These are phyloP conservation scores for Novakomyces olei DNA, from an alignment of 805 yeast genomes.

Conservation along the genomic window DNA sequence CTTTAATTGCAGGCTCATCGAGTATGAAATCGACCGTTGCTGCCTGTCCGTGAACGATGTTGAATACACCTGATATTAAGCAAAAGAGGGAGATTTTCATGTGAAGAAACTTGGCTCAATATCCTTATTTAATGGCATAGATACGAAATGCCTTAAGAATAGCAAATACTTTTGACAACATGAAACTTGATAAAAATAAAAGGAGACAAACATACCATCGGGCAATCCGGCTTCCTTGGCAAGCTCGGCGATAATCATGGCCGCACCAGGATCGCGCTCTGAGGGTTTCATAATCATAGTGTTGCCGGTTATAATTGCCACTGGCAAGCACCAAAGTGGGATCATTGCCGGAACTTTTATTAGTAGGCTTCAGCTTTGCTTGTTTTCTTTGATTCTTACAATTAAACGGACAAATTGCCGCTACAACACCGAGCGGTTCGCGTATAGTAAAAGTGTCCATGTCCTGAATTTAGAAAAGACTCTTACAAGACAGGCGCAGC, in stretches of 20 bases:
- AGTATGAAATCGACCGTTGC: slow-evolving; percentile 47
- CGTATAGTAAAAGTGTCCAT: background rate
- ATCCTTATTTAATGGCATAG: too few species aligned
- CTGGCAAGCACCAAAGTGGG: slow-evolving; percentile 44
- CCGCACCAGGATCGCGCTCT: slow-evolving; percentile 66
- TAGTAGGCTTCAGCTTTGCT: too few species aligned
- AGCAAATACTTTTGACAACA: too few species aligned
- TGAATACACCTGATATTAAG: too few species aligned
- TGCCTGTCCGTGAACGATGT: slow-evolving; percentile 52
- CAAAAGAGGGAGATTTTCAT: too few species aligned
- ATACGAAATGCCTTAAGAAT: too few species aligned
- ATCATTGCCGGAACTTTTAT: slow-evolving; percentile 82
- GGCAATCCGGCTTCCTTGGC: slow-evolving; percentile 57
- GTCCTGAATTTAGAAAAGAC: too few species aligned
- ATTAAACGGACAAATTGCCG: slow-evolving; percentile 60
- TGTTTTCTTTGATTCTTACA: too few species aligned
- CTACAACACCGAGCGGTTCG: slow-evolving; percentile 49
- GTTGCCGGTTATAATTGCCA: slow-evolving; percentile 48
- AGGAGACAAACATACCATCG: too few species aligned
- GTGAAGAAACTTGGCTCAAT: too few species aligned
- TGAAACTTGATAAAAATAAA: too few species aligned
- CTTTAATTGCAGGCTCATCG: slow-evolving; percentile 54
- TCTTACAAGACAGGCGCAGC: too few species aligned
- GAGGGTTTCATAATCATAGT: slow-evolving; percentile 47
- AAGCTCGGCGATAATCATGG: slow-evolving; percentile 49